These are phyloP conservation scores for Oenanthe sinensis DNA, from an alignment of 129 eudicot genomes.

Conservation along the genomic window DNA sequence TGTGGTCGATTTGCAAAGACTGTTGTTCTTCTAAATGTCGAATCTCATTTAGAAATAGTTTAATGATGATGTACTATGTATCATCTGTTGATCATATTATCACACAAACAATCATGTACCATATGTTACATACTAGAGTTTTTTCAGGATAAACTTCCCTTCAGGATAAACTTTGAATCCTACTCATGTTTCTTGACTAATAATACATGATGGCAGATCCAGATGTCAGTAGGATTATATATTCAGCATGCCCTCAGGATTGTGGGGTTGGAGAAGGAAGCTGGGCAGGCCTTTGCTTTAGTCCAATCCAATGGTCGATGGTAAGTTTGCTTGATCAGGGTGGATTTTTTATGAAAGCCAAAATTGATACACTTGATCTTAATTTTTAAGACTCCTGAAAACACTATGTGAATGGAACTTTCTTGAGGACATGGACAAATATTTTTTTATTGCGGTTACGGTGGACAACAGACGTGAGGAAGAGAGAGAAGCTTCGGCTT, in stretches of 20 bases:
- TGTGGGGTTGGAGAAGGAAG: conserved; percentile 81
- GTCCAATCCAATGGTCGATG: conserved; percentile 76
- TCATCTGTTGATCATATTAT: too few species aligned
- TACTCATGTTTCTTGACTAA: conserved; percentile 10
- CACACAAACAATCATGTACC: too few species aligned
- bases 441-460: background rate
- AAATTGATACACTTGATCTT: background rate
- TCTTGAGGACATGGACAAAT: background rate
- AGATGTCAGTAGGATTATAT: conserved; percentile 61
- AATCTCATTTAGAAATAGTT: background rate
- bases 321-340: conserved; percentile 25
- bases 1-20: background rate
- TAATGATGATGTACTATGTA: background rate
- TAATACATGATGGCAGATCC: conserved; percentile 12
- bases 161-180: background rate
- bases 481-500: too few species aligned
- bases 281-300: conserved; percentile 86
- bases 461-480: too few species aligned
- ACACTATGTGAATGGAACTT: background rate
- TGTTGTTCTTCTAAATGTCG: background rate
- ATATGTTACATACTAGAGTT: too few species aligned
- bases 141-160: too few species aligned
- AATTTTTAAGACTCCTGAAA: background rate
- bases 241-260: conserved; percentile 71
- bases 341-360: conserved; percentile 10